Percentiles rank a stretch among this genome's conserved stretches.
Evolutionary conservation across 306 rosid genomes (phyloP).

Genomic region (Rubus idaeus): DNA sequence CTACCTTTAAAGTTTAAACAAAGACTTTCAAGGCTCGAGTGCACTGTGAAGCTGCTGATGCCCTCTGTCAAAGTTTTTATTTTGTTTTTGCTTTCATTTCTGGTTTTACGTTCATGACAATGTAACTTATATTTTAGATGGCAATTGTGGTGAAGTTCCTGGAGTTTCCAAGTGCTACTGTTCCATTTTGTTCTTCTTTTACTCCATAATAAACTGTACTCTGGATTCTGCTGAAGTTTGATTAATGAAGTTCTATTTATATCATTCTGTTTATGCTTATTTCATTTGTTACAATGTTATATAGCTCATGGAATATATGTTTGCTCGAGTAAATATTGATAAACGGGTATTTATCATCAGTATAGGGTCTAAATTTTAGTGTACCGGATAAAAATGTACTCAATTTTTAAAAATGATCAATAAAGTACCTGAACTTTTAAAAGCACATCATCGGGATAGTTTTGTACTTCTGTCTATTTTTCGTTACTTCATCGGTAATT

Average conservation of each 20-base stretch:
- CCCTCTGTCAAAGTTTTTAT: background rate
- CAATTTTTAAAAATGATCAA: no score
- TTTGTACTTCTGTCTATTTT: no score
- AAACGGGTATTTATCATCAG: no score
- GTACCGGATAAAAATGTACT: no score
- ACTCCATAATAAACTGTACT: background rate
- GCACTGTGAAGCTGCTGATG: slow-evolving; percentile 12
- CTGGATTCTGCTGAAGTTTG: background rate
- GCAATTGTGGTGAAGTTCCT: background rate
- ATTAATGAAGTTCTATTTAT: background rate
- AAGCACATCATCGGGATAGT: no score
- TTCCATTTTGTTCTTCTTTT: background rate
- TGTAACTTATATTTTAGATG: background rate
- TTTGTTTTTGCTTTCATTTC: background rate
- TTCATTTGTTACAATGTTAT: background rate
- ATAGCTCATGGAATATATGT: background rate
- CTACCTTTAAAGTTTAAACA: background rate
- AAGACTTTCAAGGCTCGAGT: background rate
- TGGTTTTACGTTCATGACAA: background rate
- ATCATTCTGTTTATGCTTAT: background rate
- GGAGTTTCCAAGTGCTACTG: background rate
- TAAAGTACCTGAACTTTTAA: no score
- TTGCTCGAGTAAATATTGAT: no score
- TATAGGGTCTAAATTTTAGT: no score
- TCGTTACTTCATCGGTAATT: no score